phyloP scores from a whole-genome alignment of 148 eudicot species.

The Spergularia marina region DNA sequence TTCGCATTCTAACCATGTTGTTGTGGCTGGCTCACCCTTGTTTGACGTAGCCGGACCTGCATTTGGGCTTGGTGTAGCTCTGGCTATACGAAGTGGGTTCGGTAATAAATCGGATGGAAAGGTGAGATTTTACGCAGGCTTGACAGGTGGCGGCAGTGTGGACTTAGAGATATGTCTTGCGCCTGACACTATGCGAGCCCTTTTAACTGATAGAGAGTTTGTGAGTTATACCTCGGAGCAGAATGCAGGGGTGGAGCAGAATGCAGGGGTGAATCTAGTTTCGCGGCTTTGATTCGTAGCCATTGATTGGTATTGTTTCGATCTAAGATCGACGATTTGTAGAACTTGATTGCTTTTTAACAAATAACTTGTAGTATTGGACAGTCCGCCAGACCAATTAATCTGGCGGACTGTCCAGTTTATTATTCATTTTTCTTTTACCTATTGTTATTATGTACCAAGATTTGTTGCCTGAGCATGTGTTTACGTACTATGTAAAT shows the following conservation, averaged over 20 bases:
- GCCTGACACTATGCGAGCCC: slow-evolving; percentile 48
- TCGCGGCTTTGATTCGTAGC: neutral
- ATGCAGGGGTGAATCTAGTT: neutral
- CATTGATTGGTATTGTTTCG: too few relatives aligned
- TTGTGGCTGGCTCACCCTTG: slow-evolving; percentile 63
- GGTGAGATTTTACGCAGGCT: slow-evolving; percentile 46
- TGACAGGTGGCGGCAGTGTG: slow-evolving; percentile 56
- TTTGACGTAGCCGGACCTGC: slow-evolving; percentile 55
- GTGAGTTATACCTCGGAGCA: slow-evolving; percentile 38
- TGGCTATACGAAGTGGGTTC: slow-evolving; percentile 47
- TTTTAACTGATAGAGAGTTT: slow-evolving; percentile 51
- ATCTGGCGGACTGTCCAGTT: too few relatives aligned
- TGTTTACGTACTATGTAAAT: too few relatives aligned
- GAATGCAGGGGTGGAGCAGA: neutral
- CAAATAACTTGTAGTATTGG: too few relatives aligned
- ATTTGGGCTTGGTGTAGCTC: slow-evolving; percentile 62
- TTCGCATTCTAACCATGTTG: slow-evolving; percentile 42
- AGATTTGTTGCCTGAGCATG: too few relatives aligned
- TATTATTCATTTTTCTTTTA: too few relatives aligned
- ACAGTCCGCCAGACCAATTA: too few relatives aligned
- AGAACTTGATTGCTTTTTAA: too few relatives aligned
- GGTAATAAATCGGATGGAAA: slow-evolving; percentile 63
- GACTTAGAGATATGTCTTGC: slow-evolving; percentile 58
- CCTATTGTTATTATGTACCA: too few relatives aligned
- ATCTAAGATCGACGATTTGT: too few relatives aligned